A percentile compares a stretch with the other conserved stretches of the same genome.
Conservation (phyloP, 352 stramenopile species). For the Pythium graminicola region DNA sequence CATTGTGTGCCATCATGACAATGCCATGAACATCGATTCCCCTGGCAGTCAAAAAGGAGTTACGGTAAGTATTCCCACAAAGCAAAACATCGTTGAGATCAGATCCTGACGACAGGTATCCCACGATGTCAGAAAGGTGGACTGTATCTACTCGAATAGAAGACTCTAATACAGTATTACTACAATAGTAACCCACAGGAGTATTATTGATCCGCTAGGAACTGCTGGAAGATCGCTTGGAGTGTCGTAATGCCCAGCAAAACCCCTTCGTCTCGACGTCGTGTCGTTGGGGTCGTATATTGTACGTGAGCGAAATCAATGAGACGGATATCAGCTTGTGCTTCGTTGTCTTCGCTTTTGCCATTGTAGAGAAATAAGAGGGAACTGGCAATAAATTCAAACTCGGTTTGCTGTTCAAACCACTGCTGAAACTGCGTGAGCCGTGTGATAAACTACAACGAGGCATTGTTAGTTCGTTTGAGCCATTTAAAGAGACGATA, state of each 20-base stretch:
- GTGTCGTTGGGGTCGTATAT: conserved; percentile 1
- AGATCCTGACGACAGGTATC: too few species aligned
- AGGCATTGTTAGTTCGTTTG: neutral
- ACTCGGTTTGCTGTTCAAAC: conserved; percentile 74
- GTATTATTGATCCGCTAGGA: conserved; percentile 22
- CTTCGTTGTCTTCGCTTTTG: conserved; percentile 9
- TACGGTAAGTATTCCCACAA: too few species aligned
- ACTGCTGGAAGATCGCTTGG: conserved; percentile 41
- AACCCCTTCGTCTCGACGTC: conserved; percentile 46
- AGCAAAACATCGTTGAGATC: too few species aligned
- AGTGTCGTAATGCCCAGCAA: conserved; percentile 46
- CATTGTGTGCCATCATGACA: too few species aligned
- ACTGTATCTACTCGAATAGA: conserved; percentile 5
- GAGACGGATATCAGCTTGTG: conserved; percentile 52
- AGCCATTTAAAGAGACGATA: too few species aligned
- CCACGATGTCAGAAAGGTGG: conserved; percentile 9
- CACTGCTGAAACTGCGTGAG: conserved; percentile 57
- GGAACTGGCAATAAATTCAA: conserved; percentile 92
- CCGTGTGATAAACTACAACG: conserved; percentile 51
- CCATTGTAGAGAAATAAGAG: conserved; percentile 94
- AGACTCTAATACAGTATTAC: too few species aligned
- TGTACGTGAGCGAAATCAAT: conserved; percentile 83
- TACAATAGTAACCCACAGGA: too few species aligned
- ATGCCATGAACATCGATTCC: too few species aligned
- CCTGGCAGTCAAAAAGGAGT: too few species aligned